Evolutionary conservation across 2,329 filamentous ascomycete genomes (phyloP), one percentile per base, ranked within the genome.

Genomic region (Penicillium sp.): DNA sequence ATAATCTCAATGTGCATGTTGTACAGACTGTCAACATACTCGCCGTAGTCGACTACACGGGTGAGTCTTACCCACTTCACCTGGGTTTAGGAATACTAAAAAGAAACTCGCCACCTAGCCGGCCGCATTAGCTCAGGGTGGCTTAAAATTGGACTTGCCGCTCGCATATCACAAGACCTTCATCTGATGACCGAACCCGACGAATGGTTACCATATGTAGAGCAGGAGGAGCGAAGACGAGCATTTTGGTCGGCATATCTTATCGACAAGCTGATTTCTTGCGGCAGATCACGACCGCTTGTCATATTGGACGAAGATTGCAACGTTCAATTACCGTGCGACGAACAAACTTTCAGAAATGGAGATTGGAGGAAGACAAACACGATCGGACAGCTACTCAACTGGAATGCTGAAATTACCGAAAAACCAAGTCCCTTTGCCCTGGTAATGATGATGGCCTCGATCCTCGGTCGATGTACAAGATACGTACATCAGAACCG

Each of bases 121-220:
- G 68, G 70, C 24, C 65, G 66, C 23, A 61, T 64, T 6, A 61
- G 63, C 41, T 61, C 68, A 9, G 71, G 65, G 1, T 76, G 72
- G 74, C 52, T 76, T 6, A 74, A 75, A 24, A 63, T 68, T 13
- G 65, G 64, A 2, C 46, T 67, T 2, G 61, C 66, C 1, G 63
- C 74, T 62, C 94, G 89, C 38, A 94, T 83, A 68, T 92, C 88
- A 6, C 68, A 70, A 44, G 64, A 64, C 42, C 70, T 74, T 16
- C 67, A 65, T 9, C 68, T 69, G 8, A 67, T 65, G 59, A 53
- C 42, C 3, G 65, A 68, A 16, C 58, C 63, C 2, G 42, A 42
- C 7, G 23, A 38, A 8, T 56, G 55, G 33, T 44, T 65, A 1
- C 47, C 64, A 9, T 49, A 51, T 33, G 24, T 55, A 0, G 61